phyloP scores from a whole-genome alignment of 2,329 filamentous ascomycete genomes.

The Ramularia endophylla region DNA sequence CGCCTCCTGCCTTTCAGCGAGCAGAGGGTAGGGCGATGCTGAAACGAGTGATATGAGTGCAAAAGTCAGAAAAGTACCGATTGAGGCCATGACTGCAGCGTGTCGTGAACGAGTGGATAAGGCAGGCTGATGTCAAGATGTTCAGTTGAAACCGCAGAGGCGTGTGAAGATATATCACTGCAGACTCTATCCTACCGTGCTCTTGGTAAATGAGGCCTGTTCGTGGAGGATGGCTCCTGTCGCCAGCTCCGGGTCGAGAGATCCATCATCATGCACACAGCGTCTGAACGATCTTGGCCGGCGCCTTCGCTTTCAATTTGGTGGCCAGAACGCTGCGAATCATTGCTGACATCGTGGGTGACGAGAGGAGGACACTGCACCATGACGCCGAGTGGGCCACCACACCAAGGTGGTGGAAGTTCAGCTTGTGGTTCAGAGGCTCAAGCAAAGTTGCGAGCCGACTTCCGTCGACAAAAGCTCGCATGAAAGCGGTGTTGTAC shows the following conservation, averaged over 20 bases:
- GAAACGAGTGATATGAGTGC: constrained; percentile 2
- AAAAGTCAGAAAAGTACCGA: constrained; percentile 4
- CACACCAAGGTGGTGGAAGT: neutral
- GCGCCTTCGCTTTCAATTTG: neutral
- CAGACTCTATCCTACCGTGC: neutral
- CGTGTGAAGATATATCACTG: constrained; percentile 5
- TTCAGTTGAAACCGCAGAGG: neutral
- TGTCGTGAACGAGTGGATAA: constrained; percentile 4
- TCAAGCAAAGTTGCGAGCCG: neutral
- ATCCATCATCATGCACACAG: constrained; percentile 5
- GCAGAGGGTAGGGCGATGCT: constrained; percentile 4
- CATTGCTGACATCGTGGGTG: neutral
- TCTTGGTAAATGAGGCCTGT: neutral
- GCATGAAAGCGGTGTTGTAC: constrained; percentile 1
- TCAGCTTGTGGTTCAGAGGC: neutral
- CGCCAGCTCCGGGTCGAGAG: neutral
- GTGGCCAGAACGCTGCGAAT: constrained; percentile 11
- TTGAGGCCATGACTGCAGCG: constrained; percentile 3
- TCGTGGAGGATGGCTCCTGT: neutral
- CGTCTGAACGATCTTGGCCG: constrained; percentile 3
- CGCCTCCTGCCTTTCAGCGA: constrained; percentile 1
- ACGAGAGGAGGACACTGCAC: neutral
- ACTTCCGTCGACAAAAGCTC: neutral
- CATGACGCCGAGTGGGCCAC: neutral
- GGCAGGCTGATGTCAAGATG: neutral